A percentile compares a stretch with the other conserved stretches of the same genome.
phyloP scores from a whole-genome alignment of 352 stramenopile genomes.

The Plasmopara muralis region DNA sequence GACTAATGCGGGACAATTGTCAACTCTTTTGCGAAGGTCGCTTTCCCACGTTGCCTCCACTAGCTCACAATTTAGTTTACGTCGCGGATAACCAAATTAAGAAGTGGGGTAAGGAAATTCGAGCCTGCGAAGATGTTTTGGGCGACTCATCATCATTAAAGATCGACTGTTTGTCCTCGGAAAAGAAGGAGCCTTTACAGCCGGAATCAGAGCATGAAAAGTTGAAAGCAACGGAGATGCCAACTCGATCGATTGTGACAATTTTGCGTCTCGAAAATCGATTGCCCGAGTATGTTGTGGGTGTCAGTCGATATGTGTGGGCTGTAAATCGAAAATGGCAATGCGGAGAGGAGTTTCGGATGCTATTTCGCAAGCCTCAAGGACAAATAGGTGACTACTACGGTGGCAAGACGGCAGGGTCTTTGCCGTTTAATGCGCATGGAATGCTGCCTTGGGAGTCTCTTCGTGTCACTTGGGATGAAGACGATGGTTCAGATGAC shows the following conservation, averaged over 20 bases:
- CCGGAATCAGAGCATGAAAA: slow-evolving; percentile 2
- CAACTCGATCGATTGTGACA: slow-evolving; percentile 35
- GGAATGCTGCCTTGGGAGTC: slow-evolving; percentile 77
- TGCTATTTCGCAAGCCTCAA: slow-evolving; percentile 69
- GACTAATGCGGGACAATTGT: slow-evolving; percentile 72
- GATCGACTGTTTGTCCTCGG: slow-evolving; percentile 2
- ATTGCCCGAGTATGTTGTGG: slow-evolving; percentile 65
- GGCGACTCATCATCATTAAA: slow-evolving; percentile 14
- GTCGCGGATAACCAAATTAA: slow-evolving; percentile 63
- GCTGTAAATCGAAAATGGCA: slow-evolving; percentile 51
- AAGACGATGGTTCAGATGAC: slow-evolving; percentile 77
- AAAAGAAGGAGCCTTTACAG: slow-evolving; percentile 9
- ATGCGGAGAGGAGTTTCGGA: slow-evolving; percentile 66
- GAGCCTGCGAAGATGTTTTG: slow-evolving; percentile 34
- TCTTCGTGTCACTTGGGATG: slow-evolving; percentile 74
- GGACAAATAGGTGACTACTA: slow-evolving; percentile 71
- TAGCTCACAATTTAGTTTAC: slow-evolving; percentile 63
- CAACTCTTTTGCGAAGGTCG: slow-evolving; percentile 73
- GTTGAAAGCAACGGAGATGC: slow-evolving; percentile 5
- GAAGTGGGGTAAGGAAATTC: slow-evolving; percentile 62
- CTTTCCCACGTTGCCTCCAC: slow-evolving; percentile 66
- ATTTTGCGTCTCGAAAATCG: slow-evolving; percentile 81
- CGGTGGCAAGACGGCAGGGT: slow-evolving; percentile 52
- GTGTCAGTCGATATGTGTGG: slow-evolving; percentile 56
- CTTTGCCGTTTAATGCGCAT: slow-evolving; percentile 48